phyloP scores from a whole-genome alignment of 257 asterid species.

The Osmanthus fragrans region DNA sequence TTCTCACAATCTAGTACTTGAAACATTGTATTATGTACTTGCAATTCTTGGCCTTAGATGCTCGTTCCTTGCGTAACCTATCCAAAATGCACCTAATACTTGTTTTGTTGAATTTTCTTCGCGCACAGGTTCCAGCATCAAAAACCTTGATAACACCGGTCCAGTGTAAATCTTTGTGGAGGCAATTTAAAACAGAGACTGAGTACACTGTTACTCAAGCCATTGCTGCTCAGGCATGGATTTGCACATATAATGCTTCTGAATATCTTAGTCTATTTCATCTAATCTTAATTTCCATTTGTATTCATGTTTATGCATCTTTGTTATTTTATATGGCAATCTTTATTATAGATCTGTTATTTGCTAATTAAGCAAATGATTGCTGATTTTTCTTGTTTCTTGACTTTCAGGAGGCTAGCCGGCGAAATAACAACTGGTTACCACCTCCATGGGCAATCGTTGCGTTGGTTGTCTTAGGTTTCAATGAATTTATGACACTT shows the following conservation, averaged over 20 bases:
- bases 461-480: slow-evolving; percentile 71
- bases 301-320: neutral
- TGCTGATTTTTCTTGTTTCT: slow-evolving; percentile 15
- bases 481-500: slow-evolving; percentile 87
- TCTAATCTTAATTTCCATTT: neutral
- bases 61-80: neutral
- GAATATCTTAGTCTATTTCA: slow-evolving; percentile 4
- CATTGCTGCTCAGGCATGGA: slow-evolving; percentile 84
- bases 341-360: slow-evolving; percentile 12
- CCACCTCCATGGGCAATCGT: slow-evolving; percentile 89
- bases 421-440: slow-evolving; percentile 73
- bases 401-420: slow-evolving; percentile 70
- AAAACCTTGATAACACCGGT: slow-evolving; percentile 89
- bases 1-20: slow-evolving; percentile 8
- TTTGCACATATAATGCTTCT: slow-evolving; percentile 17
- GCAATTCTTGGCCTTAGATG: slow-evolving; percentile 7
- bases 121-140: slow-evolving; percentile 59
- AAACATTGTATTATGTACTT: neutral
- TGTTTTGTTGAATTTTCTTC: slow-evolving; percentile 22
- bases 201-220: slow-evolving; percentile 94
- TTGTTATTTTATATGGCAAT: neutral
- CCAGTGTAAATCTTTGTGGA: slow-evolving; percentile 92
- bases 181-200: slow-evolving; percentile 82
- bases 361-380: slow-evolving; percentile 10
- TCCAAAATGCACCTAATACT: slow-evolving; percentile 22